Evolutionary conservation across 345 rosid species (phyloP).

Genomic region (Gossypium sturtianum): DNA sequence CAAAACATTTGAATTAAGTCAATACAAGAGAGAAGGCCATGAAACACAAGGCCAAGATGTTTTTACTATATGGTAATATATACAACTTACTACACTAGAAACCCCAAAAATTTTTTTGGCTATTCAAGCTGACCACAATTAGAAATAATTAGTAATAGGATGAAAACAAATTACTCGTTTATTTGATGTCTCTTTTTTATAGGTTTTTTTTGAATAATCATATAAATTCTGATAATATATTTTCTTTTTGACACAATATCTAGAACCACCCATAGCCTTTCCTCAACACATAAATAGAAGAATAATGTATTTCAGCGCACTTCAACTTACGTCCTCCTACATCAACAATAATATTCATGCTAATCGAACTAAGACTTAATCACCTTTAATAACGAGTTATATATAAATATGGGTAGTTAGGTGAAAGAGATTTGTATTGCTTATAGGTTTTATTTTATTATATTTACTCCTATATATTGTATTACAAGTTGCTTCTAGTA

Average conservation of each 20-base stretch:
- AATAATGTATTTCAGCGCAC: too few species aligned
- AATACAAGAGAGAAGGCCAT: background rate
- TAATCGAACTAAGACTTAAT: too few species aligned
- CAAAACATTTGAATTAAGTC: background rate
- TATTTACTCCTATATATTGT: background rate
- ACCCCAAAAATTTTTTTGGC: background rate
- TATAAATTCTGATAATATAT: too few species aligned
- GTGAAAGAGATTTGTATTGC: background rate
- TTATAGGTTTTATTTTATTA: background rate
- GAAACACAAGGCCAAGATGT: background rate
- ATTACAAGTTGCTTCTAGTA: background rate
- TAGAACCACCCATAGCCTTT: accelerated
- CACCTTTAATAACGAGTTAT: background rate
- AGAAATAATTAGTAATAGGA: background rate
- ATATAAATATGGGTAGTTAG: background rate
- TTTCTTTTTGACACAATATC: too few species aligned
- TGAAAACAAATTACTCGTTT: background rate
- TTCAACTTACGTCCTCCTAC: too few species aligned
- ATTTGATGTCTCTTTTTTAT: background rate
- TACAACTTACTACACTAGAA: background rate
- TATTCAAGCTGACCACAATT: background rate
- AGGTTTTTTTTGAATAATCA: background rate
- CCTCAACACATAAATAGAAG: too few species aligned
- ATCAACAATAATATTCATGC: too few species aligned
- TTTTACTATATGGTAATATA: background rate